A percentile compares a stretch with the other conserved stretches of the same genome.
phyloP scores from a whole-genome alignment of 2,329 filamentous ascomycete species.

The Xylaria sp. region DNA sequence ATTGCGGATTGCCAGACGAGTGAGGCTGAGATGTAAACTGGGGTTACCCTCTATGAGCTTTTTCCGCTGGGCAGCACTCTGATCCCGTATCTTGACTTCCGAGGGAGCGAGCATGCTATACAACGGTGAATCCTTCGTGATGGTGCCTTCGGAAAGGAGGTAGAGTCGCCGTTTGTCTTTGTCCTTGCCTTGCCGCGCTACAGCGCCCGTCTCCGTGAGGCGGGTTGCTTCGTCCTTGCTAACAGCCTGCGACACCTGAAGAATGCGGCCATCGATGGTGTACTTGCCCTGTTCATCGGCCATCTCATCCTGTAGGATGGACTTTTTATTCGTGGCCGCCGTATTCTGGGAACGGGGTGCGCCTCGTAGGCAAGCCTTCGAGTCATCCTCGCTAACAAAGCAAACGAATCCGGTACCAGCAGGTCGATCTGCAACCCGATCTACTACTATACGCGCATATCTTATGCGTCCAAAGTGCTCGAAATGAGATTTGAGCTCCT shows the following conservation, averaged over 20 bases:
- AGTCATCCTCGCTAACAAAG: slow-evolving; percentile 79
- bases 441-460: slow-evolving; percentile 90
- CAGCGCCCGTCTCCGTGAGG: slow-evolving; percentile 72
- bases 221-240: slow-evolving; percentile 78
- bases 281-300: slow-evolving; percentile 82
- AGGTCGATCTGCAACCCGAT: slow-evolving; percentile 80
- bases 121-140: slow-evolving; percentile 74
- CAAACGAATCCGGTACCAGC: slow-evolving; percentile 95
- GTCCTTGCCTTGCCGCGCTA: slow-evolving; percentile 64
- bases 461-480: slow-evolving; percentile 82
- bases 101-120: slow-evolving; percentile 75
- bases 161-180: slow-evolving; percentile 91
- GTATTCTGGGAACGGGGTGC: slow-evolving; percentile 65
- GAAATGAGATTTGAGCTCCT: slow-evolving; percentile 83
- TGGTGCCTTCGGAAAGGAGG: slow-evolving; percentile 82
- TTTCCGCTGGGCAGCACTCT: slow-evolving; percentile 84
- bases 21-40: slow-evolving; percentile 83
- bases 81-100: slow-evolving; percentile 86
- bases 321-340: slow-evolving; percentile 65
- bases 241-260: slow-evolving; percentile 84
- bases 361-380: slow-evolving; percentile 71
- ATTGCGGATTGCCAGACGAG: slow-evolving; percentile 88
- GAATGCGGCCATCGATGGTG: slow-evolving; percentile 84
- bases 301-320: slow-evolving; percentile 84
- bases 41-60: slow-evolving; percentile 91